Base-by-base conservation (phyloP, 768 basidiomycete species). In the Tricholoma terreum region DNA sequence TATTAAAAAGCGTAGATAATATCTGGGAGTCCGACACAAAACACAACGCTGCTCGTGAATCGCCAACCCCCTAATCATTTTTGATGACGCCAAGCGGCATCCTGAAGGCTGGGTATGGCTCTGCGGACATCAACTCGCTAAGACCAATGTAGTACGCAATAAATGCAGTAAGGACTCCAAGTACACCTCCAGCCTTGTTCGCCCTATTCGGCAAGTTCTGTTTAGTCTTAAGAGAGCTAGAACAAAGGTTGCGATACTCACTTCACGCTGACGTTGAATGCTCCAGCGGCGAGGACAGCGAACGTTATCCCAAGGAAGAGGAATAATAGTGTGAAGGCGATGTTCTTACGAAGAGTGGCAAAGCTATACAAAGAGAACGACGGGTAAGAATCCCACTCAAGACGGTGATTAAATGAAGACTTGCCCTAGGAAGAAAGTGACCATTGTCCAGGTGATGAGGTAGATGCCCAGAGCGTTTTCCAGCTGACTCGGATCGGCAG, bases 371-470 rank as follows among this genome's bases (percentile, higher is more conserved):
- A 45, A 30, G 53, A 24, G 38, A 8, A 10, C 7, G 0, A 19
- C 17, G n/a, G 15, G 45, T 34, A 40, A 30, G 36, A 27, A 27
- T 27, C 24, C 24, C 24, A 27, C 24, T n/a, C n/a, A 27, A 27
- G 24, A 27, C 24, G 24, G 6, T 27, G 49, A 43, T 49, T 50
- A 15, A 46, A 54, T 49, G 35, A 54, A 30, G 1, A 75, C 80
- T 61, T 53, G 91, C 90, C 85, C 58, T 61, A 91, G 75, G 65
- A 90, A 70, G 71, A 83, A 79, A 0, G 91, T 90, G 31, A 92
- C 73, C 58, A 90, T 71, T 64, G 81, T 82, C 92, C 92, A 94
- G 15, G 84, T 76, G 46, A 83, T 76, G 22, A 93, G 77, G 73
- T 82, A 93, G 57, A 93, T 86, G 2, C 87, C 90, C 11, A 94